Evolutionary conservation across 2,329 filamentous ascomycete genomes (phyloP), one percentile per base, ranked within the genome.

Genomic region (Sclerotinia sclerotiorum): DNA sequence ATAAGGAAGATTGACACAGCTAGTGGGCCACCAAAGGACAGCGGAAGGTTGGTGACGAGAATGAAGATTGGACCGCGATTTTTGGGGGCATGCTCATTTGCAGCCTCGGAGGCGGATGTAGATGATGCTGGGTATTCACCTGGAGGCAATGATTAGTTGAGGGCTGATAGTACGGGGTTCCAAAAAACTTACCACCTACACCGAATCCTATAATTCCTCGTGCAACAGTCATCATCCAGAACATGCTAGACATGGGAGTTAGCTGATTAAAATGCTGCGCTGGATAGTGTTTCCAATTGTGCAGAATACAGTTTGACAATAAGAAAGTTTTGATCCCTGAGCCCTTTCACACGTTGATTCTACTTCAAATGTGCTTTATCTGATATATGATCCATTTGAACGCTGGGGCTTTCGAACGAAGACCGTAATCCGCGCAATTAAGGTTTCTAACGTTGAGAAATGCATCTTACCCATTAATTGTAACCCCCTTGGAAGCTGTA

Each of bases 201-300:
- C 83, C 82, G 24, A 84, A 81, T 2, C 82, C 81, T 17, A 81
- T 80, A 27, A 83, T 77, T 6, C 83, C 83, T 54, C 83, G 79
- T 6, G 82, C 79, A 24, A 84, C 75, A 0, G 81, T 83, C 78
- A 84, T 77, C 79, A 84, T 84, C 82, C 82, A 84, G 67, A 84
- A 82, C 81, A 85, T 84, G 68, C 81, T 71, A 42, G 6, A 19
- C 17, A 35, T 13, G 7, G 5, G 17, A 29, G 29, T 70, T 39
- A 66, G 61, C 17, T 29, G n/a, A 11, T 21, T 42, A 1, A 2
- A 49, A 13, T 21, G 29, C 15, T 1, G 5, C n/a, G 13, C 15
- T 46, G 24, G 13, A 13, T 21, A 19, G 4, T n/a, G 32, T 57
- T 42, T 17, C 13, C 21, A 15, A 57, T 24, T 10, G 6, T 27